Percentiles rank a stretch among this genome's conserved stretches.
Conservation (phyloP, 768 basidiomycete species). For the Jaapia argillacea region DNA sequence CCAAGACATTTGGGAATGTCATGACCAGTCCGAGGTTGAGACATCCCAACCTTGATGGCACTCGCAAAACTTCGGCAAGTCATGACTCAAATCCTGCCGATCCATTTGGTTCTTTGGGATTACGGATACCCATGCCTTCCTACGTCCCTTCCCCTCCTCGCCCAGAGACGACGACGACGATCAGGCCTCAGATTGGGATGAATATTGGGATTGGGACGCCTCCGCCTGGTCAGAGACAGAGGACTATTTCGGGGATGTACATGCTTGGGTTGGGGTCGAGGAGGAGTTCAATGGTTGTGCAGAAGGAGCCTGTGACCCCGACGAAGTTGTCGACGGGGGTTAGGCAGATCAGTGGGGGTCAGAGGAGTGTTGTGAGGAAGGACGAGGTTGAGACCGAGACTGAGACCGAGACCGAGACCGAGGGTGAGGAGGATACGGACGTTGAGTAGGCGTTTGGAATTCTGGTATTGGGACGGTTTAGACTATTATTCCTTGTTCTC, state of each 20-base stretch:
- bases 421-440: slow-evolving; percentile 6
- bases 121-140: slow-evolving; percentile 53
- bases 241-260: slow-evolving; percentile 59
- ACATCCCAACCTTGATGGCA: slow-evolving; percentile 23
- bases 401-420: slow-evolving; percentile 5
- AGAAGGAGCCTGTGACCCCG: too few relatives aligned
- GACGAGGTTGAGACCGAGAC: slow-evolving; percentile 4
- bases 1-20: slow-evolving; percentile 60
- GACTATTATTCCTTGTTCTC: too few relatives aligned
- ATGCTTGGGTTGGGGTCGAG: slow-evolving; percentile 48
- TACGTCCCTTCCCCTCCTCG: slow-evolving; percentile 14
- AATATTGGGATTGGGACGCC: too few relatives aligned
- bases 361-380: neutral
- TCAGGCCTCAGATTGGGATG: too few relatives aligned
- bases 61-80: slow-evolving; percentile 9
- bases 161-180: slow-evolving; percentile 1
- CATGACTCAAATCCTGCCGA: slow-evolving; percentile 14
- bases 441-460: slow-evolving; percentile 7
- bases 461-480: neutral
- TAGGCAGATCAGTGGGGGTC: neutral
- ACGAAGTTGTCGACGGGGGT: neutral
- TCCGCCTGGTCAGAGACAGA: too few relatives aligned
- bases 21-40: slow-evolving; percentile 56
- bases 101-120: slow-evolving; percentile 34
- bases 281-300: slow-evolving; percentile 7